These are phyloP conservation scores for Nemania diffusa DNA, from an alignment of 2,329 filamentous ascomycete genomes.

Conservation along the genomic window DNA sequence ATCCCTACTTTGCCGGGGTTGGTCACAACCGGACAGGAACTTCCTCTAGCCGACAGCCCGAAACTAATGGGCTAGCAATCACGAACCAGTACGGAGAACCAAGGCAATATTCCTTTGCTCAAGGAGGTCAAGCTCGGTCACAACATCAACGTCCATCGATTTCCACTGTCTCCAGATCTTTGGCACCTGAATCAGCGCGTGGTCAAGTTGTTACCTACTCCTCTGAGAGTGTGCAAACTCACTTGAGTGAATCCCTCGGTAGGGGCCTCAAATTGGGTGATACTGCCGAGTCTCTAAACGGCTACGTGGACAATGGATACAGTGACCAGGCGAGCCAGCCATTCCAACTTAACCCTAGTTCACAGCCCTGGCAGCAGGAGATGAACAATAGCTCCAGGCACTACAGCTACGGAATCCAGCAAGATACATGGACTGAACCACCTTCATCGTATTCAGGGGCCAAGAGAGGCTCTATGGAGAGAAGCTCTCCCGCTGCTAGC, in stretches of 20 bases:
- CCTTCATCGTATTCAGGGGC: constrained; percentile 39
- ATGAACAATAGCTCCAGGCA: constrained; percentile 33
- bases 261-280: constrained; percentile 52
- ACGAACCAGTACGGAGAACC: constrained; percentile 36
- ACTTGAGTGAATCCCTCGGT: constrained; percentile 51
- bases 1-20: constrained; percentile 36
- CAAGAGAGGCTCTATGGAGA: constrained; percentile 55
- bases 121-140: constrained; percentile 31
- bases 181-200: constrained; percentile 38
- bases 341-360: constrained; percentile 60
- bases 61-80: constrained; percentile 34
- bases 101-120: constrained; percentile 36
- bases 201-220: constrained; percentile 36
- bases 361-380: constrained; percentile 58
- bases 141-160: constrained; percentile 42
- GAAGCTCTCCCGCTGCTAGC: constrained; percentile 51
- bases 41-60: constrained; percentile 39
- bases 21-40: constrained; percentile 35
- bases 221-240: constrained; percentile 52
- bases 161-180: constrained; percentile 32
- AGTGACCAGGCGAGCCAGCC: constrained; percentile 46
- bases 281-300: constrained; percentile 35
- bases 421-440: constrained; percentile 51
- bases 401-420: constrained; percentile 43
- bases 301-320: constrained; percentile 39